Conservation (phyloP, 225 moss, liverwort and hornwort species). For the Antitrichia curtipendula region DNA sequence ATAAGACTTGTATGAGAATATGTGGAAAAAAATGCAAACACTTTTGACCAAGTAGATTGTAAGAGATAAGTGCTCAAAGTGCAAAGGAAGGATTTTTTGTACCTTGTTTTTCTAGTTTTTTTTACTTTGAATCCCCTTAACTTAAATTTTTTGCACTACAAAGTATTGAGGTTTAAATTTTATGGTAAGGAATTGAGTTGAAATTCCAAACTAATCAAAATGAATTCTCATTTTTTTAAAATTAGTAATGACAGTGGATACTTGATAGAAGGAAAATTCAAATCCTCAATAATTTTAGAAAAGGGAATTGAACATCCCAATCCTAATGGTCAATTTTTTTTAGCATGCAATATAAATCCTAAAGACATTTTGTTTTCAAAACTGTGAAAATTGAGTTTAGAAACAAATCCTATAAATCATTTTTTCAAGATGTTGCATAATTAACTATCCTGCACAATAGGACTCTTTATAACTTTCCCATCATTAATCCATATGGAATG, state of each 20-base stretch:
- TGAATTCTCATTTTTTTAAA: no score
- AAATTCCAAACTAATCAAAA: no score
- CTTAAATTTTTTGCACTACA: no score
- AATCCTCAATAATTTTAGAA: not conserved
- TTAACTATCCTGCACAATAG: rapidly evolving
- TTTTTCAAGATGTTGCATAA: rapidly evolving
- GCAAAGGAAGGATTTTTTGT: no score
- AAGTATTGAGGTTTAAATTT: no score
- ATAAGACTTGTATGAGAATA: not conserved
- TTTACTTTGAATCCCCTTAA: rapidly evolving
- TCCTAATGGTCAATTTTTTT: not conserved
- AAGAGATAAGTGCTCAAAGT: not conserved
- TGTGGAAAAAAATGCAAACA: rapidly evolving
- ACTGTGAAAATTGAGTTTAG: not conserved
- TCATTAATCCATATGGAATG: not conserved
- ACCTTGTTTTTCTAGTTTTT: not conserved
- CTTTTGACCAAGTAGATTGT: not conserved
- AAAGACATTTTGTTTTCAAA: not conserved
- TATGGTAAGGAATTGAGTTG: not conserved
- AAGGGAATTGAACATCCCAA: not conserved
- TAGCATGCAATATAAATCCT: not conserved
- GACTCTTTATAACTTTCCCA: not conserved
- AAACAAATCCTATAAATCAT: not conserved
- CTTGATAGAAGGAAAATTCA: rapidly evolving
- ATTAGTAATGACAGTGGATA: not conserved